Percentiles rank a stretch among this genome's conserved stretches.
Conservation (phyloP, 106 monocot species). For the Dioscorea dumetorum region DNA sequence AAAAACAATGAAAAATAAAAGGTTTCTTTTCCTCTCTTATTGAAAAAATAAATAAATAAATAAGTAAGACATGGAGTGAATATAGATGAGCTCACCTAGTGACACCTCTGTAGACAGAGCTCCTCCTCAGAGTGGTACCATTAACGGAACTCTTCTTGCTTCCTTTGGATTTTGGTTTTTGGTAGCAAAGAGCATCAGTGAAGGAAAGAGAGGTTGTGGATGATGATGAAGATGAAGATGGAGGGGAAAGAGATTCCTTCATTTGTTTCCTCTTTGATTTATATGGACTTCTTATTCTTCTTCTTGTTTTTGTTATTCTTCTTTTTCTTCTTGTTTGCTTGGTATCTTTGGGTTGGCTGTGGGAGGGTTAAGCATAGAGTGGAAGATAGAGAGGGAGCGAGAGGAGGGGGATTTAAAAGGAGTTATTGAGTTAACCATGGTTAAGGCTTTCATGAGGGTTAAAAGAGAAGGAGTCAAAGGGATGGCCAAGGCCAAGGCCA, state of each 20-base stretch:
- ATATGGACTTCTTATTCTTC: too few species aligned
- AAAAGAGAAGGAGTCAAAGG: background rate
- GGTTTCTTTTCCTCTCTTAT: background rate
- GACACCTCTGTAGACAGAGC: constrained; percentile 80
- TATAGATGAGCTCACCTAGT: constrained; percentile 34
- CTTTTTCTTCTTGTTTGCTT: too few species aligned
- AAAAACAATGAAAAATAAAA: background rate
- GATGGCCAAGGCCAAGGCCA: background rate
- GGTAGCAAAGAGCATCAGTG: background rate
- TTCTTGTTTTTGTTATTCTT: too few species aligned
- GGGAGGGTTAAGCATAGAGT: background rate
- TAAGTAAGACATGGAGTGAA: background rate
- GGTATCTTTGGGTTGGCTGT: background rate
- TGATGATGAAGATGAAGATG: background rate
- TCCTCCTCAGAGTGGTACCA: constrained; percentile 12
- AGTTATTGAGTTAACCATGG: background rate
- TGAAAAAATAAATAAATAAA: background rate
- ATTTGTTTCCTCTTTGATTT: background rate
- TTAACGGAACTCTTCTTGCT: background rate
- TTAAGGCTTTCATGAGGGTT: background rate
- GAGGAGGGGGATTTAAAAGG: background rate
- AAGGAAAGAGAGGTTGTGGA: background rate
- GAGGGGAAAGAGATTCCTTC: constrained; percentile 5
- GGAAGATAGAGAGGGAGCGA: constrained; percentile 1
- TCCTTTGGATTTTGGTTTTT: constrained; percentile 18